These are phyloP conservation scores for Pelargonium nanum DNA, from an alignment of 345 rosid species.

Conservation along the genomic window DNA sequence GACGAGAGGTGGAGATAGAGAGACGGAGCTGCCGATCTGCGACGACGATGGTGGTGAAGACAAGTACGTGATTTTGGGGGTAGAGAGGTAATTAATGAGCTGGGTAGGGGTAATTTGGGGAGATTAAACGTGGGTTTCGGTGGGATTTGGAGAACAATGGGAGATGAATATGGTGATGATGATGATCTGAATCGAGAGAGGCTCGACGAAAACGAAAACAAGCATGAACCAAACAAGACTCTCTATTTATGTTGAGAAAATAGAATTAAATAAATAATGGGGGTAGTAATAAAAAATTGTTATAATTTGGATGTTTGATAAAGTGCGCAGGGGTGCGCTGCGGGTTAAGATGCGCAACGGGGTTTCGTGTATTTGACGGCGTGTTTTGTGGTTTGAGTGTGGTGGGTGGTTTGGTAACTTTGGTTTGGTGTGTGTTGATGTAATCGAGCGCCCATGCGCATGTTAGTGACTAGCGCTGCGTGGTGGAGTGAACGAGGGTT, in stretches of 20 bases:
- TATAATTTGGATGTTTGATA: too few relatives aligned
- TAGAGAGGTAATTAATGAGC: background rate
- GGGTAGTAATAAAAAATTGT: too few relatives aligned
- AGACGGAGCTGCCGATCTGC: conserved; percentile 4
- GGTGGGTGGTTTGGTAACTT: background rate
- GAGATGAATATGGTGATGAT: background rate
- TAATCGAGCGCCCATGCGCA: too few relatives aligned
- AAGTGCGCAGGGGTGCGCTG: background rate
- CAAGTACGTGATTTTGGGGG: conserved; percentile 1
- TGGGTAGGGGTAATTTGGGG: conserved; percentile 5
- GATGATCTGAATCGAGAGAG: conserved; percentile 22
- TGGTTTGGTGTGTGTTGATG: too few relatives aligned
- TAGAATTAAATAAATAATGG: background rate
- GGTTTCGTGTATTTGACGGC: background rate
- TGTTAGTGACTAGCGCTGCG: too few relatives aligned
- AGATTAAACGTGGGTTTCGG: conserved; percentile 22
- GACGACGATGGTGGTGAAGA: background rate
- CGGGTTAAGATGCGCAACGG: background rate
- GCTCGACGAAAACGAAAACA: conserved; percentile 4
- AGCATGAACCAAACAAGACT: conserved; percentile 24
- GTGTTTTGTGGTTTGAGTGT: background rate
- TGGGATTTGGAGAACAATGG: conserved; percentile 8
- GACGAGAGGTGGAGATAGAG: conserved; percentile 4
- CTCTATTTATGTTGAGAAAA: conserved; percentile 4
- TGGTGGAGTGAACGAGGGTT: too few relatives aligned